Percentiles rank a stretch among this genome's conserved stretches.
phyloP scores from a whole-genome alignment of 1,139 yeast species.

The Blastobotrys apis region DNA sequence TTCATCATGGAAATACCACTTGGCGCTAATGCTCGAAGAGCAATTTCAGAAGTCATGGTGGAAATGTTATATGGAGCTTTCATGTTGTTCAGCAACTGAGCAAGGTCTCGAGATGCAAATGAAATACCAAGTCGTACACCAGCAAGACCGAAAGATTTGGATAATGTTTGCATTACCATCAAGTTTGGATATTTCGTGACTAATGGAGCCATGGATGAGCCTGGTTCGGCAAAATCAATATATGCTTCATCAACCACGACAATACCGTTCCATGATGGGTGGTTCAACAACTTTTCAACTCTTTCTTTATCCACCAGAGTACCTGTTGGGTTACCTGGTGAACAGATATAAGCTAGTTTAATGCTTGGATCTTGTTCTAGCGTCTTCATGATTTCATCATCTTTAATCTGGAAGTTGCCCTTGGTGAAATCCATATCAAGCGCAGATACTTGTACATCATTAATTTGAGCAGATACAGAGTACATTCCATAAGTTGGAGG shows the following conservation, averaged over 20 bases:
- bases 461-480: slow-evolving; percentile 80
- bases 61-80: slow-evolving; percentile 96
- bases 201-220: slow-evolving; percentile 71
- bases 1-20: slow-evolving; percentile 61
- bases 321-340: slow-evolving; percentile 98
- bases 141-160: slow-evolving; percentile 94
- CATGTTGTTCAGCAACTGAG: slow-evolving; percentile 73
- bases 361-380: slow-evolving; percentile 56
- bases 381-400: slow-evolving; percentile 50
- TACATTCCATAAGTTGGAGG: slow-evolving; percentile 99
- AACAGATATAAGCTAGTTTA: slow-evolving; percentile 78
- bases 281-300: slow-evolving; percentile 50
- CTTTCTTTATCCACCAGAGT: slow-evolving; percentile 48
- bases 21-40: slow-evolving; percentile 61
- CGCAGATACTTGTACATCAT: slow-evolving; percentile 72
- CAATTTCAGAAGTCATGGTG: slow-evolving; percentile 71
- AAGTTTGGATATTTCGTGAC: slow-evolving; percentile 80
- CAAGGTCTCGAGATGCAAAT: slow-evolving; percentile 55
- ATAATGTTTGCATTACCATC: slow-evolving; percentile 84
- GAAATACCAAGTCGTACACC: slow-evolving; percentile 88
- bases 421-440: slow-evolving; percentile 55
- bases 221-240: slow-evolving; percentile 70
- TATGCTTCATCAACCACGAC: slow-evolving; percentile 94
- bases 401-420: slow-evolving; percentile 59
- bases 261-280: slow-evolving; percentile 65